These are phyloP conservation scores for Helotiales sp. DNA, from an alignment of 2,329 filamentous ascomycete species.

Conservation along the genomic window DNA sequence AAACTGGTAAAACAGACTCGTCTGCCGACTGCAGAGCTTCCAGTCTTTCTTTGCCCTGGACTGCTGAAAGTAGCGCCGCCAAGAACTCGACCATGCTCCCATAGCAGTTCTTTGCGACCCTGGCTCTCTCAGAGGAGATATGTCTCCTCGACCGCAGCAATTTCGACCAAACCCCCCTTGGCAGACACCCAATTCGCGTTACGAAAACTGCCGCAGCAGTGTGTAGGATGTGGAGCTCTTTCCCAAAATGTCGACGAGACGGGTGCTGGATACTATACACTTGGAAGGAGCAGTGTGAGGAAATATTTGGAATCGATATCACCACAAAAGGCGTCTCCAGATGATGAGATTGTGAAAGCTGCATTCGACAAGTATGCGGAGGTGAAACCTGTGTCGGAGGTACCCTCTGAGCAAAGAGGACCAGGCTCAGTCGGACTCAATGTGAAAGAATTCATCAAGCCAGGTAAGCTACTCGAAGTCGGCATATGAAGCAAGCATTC, in stretches of 20 bases:
- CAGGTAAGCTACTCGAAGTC: slow-evolving; percentile 10
- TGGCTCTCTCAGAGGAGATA: slow-evolving; percentile 13
- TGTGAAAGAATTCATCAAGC: slow-evolving; percentile 13
- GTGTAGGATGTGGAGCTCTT: slow-evolving; percentile 65
- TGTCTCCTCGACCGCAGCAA: neutral
- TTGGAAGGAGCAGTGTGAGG: slow-evolving; percentile 51
- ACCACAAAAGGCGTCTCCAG: slow-evolving; percentile 25
- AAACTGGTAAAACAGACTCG: slow-evolving; percentile 18
- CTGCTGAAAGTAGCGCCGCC: slow-evolving; percentile 23
- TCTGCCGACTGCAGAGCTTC: slow-evolving; percentile 39
- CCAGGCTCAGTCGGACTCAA: slow-evolving; percentile 10
- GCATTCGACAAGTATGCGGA: slow-evolving; percentile 29
- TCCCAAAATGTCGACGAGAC: slow-evolving; percentile 54
- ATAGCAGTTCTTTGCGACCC: slow-evolving; percentile 7
- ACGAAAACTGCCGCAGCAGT: slow-evolving; percentile 52
- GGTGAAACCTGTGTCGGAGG: no score
- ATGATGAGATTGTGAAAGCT: slow-evolving; percentile 48
- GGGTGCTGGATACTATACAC: slow-evolving; percentile 57
- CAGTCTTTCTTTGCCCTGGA: slow-evolving; percentile 50
- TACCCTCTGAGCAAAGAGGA: no score
- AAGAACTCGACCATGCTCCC: neutral
- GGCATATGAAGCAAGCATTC: neutral
- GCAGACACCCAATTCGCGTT: neutral
- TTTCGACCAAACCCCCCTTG: neutral
- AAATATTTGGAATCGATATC: slow-evolving; percentile 43